Base-by-base conservation (phyloP, 371 early-diverging fungal genomes). In the Haplosporangium sp. region DNA sequence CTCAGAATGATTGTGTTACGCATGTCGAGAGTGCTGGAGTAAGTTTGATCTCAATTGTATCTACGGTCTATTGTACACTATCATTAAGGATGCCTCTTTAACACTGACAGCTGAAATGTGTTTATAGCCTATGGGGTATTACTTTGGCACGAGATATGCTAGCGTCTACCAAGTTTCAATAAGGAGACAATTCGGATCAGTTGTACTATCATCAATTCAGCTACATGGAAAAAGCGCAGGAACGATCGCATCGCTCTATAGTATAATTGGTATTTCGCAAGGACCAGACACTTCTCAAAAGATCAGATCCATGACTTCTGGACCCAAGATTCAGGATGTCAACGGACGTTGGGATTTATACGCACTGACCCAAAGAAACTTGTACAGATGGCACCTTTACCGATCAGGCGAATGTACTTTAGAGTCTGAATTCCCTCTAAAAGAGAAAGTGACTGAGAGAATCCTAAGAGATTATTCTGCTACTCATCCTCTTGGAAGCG, bases 21-120 rank as follows among this genome's bases (percentile, higher is more conserved):
- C 65, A 68, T 56, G 71, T 74, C 17, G 81, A 79, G 38, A 67
- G 62, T 15, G 71, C 74, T 7, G 81, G 81, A n/a, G 81, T 79
- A 79, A 71, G 81, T 71, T 19, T n/a, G 55, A 7, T 19, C 15
- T 40, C 5, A 13, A 1, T 5, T 1, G 19, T 20, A 9, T 53
- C 37, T 13, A 17, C 15, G 15, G 4, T 4, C 27, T 37, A 63
- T 38, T 34, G 17, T 27, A 11, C 2, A 19, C n/a, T 15, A 17
- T 5, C 17, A 17, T 48, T 48, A n/a, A 3, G 48, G 17, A 48
- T 17, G 48, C 17, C 17, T 17, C 13, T 17, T 48, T 17, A 2
- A 17, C 13, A 48, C 5, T 48, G 44, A 44, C 44, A 56, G 3
- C 11, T 27, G 13, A 19, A 34, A 56, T 56, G 56, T 7, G 6